A percentile compares a stretch with the other conserved stretches of the same genome.
These are phyloP conservation scores for Podospora didyma DNA, from an alignment of 495 filamentous ascomycete genomes.

Conservation along the genomic window DNA sequence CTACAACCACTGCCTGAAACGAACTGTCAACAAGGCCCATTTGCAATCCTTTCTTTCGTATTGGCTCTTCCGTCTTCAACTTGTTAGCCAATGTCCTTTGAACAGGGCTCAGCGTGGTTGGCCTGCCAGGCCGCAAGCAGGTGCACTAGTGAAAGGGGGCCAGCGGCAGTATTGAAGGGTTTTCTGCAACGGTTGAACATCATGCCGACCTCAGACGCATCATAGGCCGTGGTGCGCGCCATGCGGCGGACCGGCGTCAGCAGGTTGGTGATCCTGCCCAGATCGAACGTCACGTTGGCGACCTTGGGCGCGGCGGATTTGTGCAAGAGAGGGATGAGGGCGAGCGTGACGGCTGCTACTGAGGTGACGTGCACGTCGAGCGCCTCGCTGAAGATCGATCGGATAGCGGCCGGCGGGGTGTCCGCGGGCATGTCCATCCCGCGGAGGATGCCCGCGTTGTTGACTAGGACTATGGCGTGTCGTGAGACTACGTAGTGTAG, in stretches of 20 bases:
- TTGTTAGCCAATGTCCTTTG: background rate
- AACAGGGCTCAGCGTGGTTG: background rate
- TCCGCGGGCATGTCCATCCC: background rate
- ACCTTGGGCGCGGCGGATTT: background rate
- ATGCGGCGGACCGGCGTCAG: background rate
- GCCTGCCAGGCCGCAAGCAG: background rate
- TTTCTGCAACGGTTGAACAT: conserved; percentile 2
- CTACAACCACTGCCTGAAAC: background rate
- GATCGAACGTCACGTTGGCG: background rate
- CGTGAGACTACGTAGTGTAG: too few relatives aligned
- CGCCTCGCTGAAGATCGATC: background rate
- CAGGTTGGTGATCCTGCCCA: background rate
- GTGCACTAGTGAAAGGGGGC: background rate
- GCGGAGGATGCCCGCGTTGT: conserved; percentile 1
- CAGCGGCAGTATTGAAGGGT: background rate
- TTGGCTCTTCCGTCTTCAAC: background rate
- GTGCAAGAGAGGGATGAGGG: background rate
- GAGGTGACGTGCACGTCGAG: conserved; percentile 2
- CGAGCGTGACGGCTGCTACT: background rate
- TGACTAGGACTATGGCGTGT: conserved; percentile 2
- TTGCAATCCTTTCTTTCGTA: background rate
- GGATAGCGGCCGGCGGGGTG: background rate
- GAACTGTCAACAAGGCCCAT: background rate
- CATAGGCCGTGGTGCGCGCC: background rate
- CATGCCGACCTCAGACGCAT: background rate